Conservation (phyloP, 2,329 filamentous ascomycete species). For the Fusarium ambrosium region DNA sequence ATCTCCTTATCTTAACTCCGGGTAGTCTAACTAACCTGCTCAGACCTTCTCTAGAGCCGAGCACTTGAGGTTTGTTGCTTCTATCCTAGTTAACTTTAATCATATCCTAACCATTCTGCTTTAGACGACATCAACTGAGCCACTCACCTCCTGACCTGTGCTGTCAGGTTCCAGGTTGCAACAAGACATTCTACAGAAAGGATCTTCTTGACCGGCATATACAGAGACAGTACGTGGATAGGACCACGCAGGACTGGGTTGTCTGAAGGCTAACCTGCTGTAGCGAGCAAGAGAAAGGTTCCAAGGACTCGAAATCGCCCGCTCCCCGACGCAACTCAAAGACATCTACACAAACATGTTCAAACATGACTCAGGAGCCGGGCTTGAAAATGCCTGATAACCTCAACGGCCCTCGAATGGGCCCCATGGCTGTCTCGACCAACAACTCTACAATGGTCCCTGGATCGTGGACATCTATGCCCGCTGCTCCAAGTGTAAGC, state of each 20-base stretch:
- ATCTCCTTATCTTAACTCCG: background rate
- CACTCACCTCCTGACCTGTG: slow-evolving; percentile 67
- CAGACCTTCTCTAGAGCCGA: slow-evolving; percentile 74
- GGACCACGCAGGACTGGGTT: background rate
- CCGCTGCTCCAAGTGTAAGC: slow-evolving; percentile 17
- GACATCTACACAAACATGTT: slow-evolving; percentile 31
- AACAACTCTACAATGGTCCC: slow-evolving; percentile 29
- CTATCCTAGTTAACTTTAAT: background rate
- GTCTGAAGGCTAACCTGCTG: slow-evolving; percentile 27
- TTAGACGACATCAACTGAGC: slow-evolving; percentile 71
- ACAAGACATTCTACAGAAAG: slow-evolving; percentile 68
- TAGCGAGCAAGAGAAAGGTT: slow-evolving; percentile 40
- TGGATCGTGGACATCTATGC: slow-evolving; percentile 41
- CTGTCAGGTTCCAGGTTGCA: slow-evolving; percentile 68
- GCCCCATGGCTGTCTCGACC: slow-evolving; percentile 19
- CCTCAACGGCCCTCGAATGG: slow-evolving; percentile 24
- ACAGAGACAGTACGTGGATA: slow-evolving; percentile 54
- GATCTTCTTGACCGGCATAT: slow-evolving; percentile 71
- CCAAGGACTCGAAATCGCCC: slow-evolving; percentile 11
- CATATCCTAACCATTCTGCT: slow-evolving; percentile 42
- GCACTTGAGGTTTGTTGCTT: slow-evolving; percentile 66
- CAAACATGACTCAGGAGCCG: slow-evolving; percentile 25
- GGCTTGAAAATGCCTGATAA: slow-evolving; percentile 39
- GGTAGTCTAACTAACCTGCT: slow-evolving; percentile 3
- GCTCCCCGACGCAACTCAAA: slow-evolving; percentile 32